Base-by-base conservation (phyloP, 371 early-diverging fungal genomes). In the Circinella minor region DNA sequence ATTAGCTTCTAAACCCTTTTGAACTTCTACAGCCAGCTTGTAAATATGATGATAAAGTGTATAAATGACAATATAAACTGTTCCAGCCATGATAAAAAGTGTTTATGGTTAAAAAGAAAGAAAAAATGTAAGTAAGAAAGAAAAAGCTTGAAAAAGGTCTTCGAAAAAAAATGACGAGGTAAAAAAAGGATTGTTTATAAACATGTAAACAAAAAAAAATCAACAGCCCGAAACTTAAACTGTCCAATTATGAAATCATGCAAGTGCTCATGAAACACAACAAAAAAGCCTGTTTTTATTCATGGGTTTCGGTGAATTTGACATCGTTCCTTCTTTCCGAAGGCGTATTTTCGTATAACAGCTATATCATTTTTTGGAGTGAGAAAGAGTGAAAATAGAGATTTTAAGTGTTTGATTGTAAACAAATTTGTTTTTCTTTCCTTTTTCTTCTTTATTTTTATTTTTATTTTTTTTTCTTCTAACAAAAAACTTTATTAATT, bases 11-110 rank as follows among this genome's bases (percentile, higher is more conserved):
- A 88, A 71, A 8, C 93, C 93, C 66, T 90, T 83, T 72, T 89
- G 84, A 36, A 92, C 81, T 18, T 82, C 85, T 36, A 91, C 74
- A 27, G 92, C 94, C 17, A 95, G 75, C 15, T 87, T 87, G 70
- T 88, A 82, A 64, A 93, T 79, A 77, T 95, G 96, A 37, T 92
- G 90, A 76, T 91, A 94, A 7, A 87, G 77, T 15, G 93, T 86
- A 77, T 94, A 90, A 73, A 84, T 82, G 38, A 91, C 84, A 55
- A 92, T 86, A 74, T 81, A 86, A 49, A 92, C 82, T 47, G 73
- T 82, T 14, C 75, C 79, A 43, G 72, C 68, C 79, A 76, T 76
- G 4, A 36, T 55, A 15, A 43, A 43, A 43, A 43, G 43, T 43
- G 3, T 1, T 43, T 43, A 27, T 27, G 43, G 11, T 43, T 11